Base-by-base conservation (phyloP, 805 yeast species). In the Wickerhamomyces xylosicus region DNA sequence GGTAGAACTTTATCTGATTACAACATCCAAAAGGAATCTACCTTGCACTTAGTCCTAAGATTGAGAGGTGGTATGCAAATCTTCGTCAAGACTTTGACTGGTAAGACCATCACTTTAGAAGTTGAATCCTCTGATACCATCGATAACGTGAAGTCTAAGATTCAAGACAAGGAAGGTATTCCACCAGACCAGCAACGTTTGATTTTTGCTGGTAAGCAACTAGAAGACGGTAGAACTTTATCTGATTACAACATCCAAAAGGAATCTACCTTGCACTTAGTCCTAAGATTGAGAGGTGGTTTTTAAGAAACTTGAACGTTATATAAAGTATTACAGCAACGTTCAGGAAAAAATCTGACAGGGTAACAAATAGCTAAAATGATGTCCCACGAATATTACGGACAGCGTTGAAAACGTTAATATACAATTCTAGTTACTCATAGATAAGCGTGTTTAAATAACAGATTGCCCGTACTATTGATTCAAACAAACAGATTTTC, bases 171-270 rank as follows among this genome's bases (percentile, higher is more conserved):
- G 79, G 97, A 89, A 70, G 96, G 96, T 64, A 89, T 89, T 57
- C 97, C 97, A 67, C 96, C 97, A 60, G 97, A 89, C 72, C 97
- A 89, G 70, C 97, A 89, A 75, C 84, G 97, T 74, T 81, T 90
- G 63, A 89, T 89, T 21, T 85, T 85, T 58, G 95, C 95, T 56
- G 95, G 95, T 74, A 85, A 85, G 72, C 95, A 85, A 67, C 72
- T 85, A 54, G 95, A 85, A 69, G 95, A 85, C 54, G 95, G 95
- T 53, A 82, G 95, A 72, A 85, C 95, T 38, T 71, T 85, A 49
- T 82, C 94, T 38, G 95, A 85, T 67, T 86, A 85, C 81, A 85
- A 85, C 77, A 85, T 85, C 63, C 95, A 85, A 69, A 85, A 85
- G 74, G 95, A 86, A 69, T 84, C 95, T 42, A 78, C 92, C 36